A percentile compares a stretch with the other conserved stretches of the same genome.
phyloP scores from a whole-genome alignment of 805 yeast genomes.

The Lachancea dasiensis region DNA sequence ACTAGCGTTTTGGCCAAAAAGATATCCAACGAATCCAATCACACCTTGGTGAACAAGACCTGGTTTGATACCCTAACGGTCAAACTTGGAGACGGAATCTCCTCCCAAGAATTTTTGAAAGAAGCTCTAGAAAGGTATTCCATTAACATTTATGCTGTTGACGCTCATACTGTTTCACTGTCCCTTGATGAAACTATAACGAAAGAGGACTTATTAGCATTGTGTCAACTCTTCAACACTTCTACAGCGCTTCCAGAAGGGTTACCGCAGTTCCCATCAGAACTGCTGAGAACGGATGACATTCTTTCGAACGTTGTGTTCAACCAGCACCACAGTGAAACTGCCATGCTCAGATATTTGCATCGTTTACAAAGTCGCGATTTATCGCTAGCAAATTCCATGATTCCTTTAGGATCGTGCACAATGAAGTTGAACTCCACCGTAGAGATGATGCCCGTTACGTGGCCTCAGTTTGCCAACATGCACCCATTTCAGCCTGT shows the following conservation, averaged over 20 bases:
- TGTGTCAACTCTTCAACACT: constrained; percentile 50
- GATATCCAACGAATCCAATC: constrained; percentile 37
- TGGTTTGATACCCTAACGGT: constrained; percentile 90
- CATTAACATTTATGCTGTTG: constrained; percentile 71
- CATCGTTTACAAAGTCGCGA: constrained; percentile 82
- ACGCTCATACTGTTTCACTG: constrained; percentile 57
- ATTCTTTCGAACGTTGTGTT: constrained; percentile 72
- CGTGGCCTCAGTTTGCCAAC: constrained; percentile 87
- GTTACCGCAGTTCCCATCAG: constrained; percentile 47
- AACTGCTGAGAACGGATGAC: constrained; percentile 48
- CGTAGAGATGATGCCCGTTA: constrained; percentile 87
- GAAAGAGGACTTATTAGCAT: constrained; percentile 48
- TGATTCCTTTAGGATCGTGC: constrained; percentile 97
- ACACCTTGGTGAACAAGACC: constrained; percentile 47
- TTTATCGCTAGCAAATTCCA: constrained; percentile 87
- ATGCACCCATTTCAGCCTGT: constrained; percentile 92
- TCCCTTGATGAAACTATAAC: constrained; percentile 88
- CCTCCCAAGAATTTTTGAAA: constrained; percentile 51
- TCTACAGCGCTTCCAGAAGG: constrained; percentile 19
- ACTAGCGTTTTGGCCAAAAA: constrained; percentile 65
- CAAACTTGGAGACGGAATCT: constrained; percentile 39
- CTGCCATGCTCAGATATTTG: constrained; percentile 87
- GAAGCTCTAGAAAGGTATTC: constrained; percentile 55
- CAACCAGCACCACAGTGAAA: constrained; percentile 85
- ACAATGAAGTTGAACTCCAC: constrained; percentile 97